phyloP scores from a whole-genome alignment of 805 yeast genomes.

The Candida morakotiae region DNA sequence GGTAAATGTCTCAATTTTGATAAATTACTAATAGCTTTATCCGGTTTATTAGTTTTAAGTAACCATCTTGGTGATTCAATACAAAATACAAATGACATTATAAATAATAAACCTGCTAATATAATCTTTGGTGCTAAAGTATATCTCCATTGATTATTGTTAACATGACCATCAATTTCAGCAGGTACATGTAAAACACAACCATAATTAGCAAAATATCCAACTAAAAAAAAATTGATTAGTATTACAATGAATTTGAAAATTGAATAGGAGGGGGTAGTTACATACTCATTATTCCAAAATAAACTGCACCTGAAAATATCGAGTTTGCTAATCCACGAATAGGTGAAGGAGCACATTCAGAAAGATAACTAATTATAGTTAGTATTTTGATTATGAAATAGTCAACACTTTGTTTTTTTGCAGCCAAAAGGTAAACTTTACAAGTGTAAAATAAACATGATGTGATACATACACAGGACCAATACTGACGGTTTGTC shows the following conservation, averaged over 20 bases:
- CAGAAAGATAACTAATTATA: constrained; percentile 33
- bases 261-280: too few species aligned
- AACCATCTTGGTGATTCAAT: constrained; percentile 51
- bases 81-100: constrained; percentile 37
- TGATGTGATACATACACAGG: constrained; percentile 26
- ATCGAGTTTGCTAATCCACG: constrained; percentile 48
- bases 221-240: too few species aligned
- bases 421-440: not conserved
- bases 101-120: constrained; percentile 42
- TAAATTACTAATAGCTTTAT: constrained; percentile 33
- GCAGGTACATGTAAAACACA: constrained; percentile 14
- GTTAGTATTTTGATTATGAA: not conserved
- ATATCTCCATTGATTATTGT: constrained; percentile 42
- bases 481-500: constrained; percentile 51
- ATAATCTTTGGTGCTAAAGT: constrained; percentile 45
- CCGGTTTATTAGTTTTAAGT: constrained; percentile 34
- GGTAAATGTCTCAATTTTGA: constrained; percentile 41
- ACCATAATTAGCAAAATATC: constrained; percentile 39
- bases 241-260: too few species aligned
- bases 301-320: constrained; percentile 54
- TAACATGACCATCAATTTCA: constrained; percentile 12
- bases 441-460: not conserved
- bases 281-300: constrained; percentile 48
- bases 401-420: not conserved
- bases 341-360: constrained; percentile 47